Base-by-base conservation (phyloP, 2,329 filamentous ascomycete genomes). In the Fusarium ambrosium region DNA sequence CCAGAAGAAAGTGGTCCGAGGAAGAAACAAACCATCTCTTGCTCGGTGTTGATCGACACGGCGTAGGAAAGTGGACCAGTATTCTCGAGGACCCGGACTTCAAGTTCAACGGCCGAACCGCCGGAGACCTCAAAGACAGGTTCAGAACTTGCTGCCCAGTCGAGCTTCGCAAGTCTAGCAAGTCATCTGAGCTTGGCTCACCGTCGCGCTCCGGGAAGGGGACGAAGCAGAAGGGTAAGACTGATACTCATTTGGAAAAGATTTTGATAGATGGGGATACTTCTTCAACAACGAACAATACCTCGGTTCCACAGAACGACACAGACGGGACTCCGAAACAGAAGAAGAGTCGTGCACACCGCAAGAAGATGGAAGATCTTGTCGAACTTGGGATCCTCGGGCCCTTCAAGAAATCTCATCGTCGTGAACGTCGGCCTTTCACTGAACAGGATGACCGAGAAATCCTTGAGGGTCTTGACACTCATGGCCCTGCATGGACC, bases 121-220 rank as follows among this genome's bases (percentile, higher is more conserved):
- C 90, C 5, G 89, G 89, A 10, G 91, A 92, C 77, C 80, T 92
- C 61, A 92, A 92, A 79, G 91, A 92, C 79, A 86, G 91, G 14
- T 92, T 92, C 77, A 86, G 91, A 60, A 92, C 91, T 4, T 92
- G 90, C 78, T 92, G 90, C 71, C 91, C 91, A 0, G 86, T 87
- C 37, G 91, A 92, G 79, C 84, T 92, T 41, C 87, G 89, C 58
- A 83, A 82, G 27, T 85, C 84, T 13, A 85, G 81, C 70, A 82
- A 81, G 62, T 62, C 77, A 36, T 59, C 69, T 37, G 62, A 79
- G 68, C 43, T 77, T 75, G 69, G 79, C 70, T 75, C 72, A 20
- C 75, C 77, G 24, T 43, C 77, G 16, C 55, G 65, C 22, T 51
- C 74, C 39, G 56, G 71, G n/a, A 76, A 70, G 45, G 80, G 81